Conservation (phyloP, 441 rosid genomes). For the Breynia disticha region DNA sequence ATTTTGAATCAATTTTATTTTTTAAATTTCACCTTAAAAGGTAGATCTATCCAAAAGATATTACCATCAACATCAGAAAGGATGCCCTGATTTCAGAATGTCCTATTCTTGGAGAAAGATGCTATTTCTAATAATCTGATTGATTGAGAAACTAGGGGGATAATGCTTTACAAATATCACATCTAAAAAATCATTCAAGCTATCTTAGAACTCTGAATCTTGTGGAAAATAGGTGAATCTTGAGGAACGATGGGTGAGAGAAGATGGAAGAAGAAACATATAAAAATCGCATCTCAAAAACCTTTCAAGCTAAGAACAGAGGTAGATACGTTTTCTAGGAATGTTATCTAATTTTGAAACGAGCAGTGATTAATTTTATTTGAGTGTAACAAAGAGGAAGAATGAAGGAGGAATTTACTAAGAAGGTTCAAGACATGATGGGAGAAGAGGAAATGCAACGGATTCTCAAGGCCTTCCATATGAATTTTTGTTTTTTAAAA, state of each 20-base stretch:
- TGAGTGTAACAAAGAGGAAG: slow-evolving; percentile 72
- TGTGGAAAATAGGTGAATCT: too few relatives aligned
- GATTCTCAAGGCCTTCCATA: slow-evolving; percentile 98
- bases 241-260: slow-evolving; percentile 52
- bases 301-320: slow-evolving; percentile 89
- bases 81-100: slow-evolving; percentile 81
- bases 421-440: slow-evolving; percentile 61
- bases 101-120: slow-evolving; percentile 96
- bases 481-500: too few relatives aligned
- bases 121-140: slow-evolving; percentile 14
- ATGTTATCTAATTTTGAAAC: background rate
- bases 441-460: slow-evolving; percentile 60
- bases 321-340: slow-evolving; percentile 26
- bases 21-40: too few relatives aligned
- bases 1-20: too few relatives aligned
- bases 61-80: slow-evolving; percentile 91
- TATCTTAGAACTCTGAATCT: too few relatives aligned
- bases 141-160: background rate
- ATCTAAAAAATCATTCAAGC: too few relatives aligned
- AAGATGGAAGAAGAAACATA: slow-evolving; percentile 66
- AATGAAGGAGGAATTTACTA: slow-evolving; percentile 66
- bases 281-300: slow-evolving; percentile 51
- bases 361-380: slow-evolving; percentile 8
- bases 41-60: slow-evolving; percentile 80
- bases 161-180: background rate